Conservation (phyloP, 2,329 filamentous ascomycete species). For the Botryotinia convoluta region DNA sequence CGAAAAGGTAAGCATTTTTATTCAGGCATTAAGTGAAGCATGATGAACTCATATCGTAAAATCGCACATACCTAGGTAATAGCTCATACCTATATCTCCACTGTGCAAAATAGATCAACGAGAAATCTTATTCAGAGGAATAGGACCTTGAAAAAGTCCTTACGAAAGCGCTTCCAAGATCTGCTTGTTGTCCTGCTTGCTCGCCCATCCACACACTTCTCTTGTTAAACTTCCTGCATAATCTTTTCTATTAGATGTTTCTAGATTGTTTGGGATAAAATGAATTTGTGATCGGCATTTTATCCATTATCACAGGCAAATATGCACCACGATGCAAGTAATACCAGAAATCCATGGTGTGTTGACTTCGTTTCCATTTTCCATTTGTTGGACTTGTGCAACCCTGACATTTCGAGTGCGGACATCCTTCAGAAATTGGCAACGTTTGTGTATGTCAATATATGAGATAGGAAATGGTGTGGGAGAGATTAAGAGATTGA, state of each 20-base stretch:
- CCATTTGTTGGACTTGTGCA: constrained; percentile 3
- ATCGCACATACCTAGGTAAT: constrained; percentile 3
- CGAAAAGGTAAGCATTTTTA: constrained; percentile 7
- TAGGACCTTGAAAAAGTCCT: background rate
- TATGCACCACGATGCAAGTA: constrained; percentile 10
- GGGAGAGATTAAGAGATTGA: background rate
- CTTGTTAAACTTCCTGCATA: background rate
- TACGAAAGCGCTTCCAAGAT: background rate
- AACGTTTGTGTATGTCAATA: constrained; percentile 6
- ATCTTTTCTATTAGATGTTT: background rate
- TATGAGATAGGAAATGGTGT: constrained; percentile 2
- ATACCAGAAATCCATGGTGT: constrained; percentile 7
- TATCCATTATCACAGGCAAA: constrained; percentile 1
- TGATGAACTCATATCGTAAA: constrained; percentile 8
- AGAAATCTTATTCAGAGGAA: background rate
- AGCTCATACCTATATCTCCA: constrained; percentile 6
- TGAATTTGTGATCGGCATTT: constrained; percentile 4
- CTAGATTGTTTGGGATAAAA: constrained; percentile 12
- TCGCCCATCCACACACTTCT: background rate
- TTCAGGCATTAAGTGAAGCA: constrained; percentile 4
- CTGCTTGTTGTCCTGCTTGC: background rate
- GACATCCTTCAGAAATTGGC: constrained; percentile 5
- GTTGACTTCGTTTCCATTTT: constrained; percentile 3
- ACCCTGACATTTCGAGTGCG: background rate
- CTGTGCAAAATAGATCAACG: background rate